Evolutionary conservation across 2,329 filamentous ascomycete species (phyloP), one percentile per base, ranked within the genome.

Genomic region (Neoarthrinium moseri): DNA sequence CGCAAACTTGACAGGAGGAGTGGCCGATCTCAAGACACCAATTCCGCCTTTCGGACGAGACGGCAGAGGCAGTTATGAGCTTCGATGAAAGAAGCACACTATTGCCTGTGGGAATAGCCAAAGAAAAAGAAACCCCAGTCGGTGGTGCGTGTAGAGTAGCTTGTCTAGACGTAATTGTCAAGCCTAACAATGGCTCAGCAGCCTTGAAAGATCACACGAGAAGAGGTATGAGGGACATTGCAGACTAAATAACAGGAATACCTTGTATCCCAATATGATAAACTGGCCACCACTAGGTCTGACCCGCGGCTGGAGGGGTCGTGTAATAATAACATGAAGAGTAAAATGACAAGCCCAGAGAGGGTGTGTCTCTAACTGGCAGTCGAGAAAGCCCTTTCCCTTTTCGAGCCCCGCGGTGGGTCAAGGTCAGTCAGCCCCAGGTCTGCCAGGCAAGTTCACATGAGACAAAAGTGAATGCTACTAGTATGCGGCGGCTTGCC

Each of bases 311-410:
- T 13, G 35, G 37, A 40, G 23, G 37, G 37, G 24, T 15, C 18
- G 23, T 17, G 12, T 22, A 17, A 11, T 15, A n/a, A 34, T 51
- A 51, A 44, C 30, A 48, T 45, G 34, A 38, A 36, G 48, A 48
- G 35, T 47, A 47, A 44, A 41, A 45, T 43, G 45, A 29, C 49
- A 47, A 43, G 52, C 48, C 46, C 47, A 51, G 41, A 10, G 27
- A 30, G 54, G 54, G 52, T 48, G 54, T 56, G 51, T 43, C 24
- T 49, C 42, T 52, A 54, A 48, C 47, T 51, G 54, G 51, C 46
- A 12, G 37, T 40, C 3, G n/a, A 43, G 18, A 24, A 13, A 48
- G 44, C 24, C 49, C 46, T 49, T 49, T 49, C 50, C 43, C 46
- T 50, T 36, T 52, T 51, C 45, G 20, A 52, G 48, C 48, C 44